Evolutionary conservation across 257 asterid species (phyloP).

Genomic region (Nicotiana otophora): DNA sequence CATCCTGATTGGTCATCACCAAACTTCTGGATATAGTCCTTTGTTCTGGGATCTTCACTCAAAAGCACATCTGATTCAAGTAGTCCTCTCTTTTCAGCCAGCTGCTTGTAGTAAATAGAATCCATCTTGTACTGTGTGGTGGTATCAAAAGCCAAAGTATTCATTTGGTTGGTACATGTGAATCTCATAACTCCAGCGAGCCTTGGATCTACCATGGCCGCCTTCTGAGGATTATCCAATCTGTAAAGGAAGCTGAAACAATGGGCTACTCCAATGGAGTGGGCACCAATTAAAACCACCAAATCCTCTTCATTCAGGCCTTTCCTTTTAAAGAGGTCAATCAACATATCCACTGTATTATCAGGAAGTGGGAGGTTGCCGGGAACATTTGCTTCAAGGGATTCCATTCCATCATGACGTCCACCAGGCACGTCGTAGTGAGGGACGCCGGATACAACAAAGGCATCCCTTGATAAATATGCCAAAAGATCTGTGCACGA

Average conservation of each 20-base stretch:
- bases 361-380: slow-evolving; percentile 36
- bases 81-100: slow-evolving; percentile 35
- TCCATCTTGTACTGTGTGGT: slow-evolving; percentile 53
- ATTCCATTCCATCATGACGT: slow-evolving; percentile 39
- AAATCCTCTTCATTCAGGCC: slow-evolving; percentile 48
- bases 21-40: slow-evolving; percentile 23
- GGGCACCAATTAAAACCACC: slow-evolving; percentile 52
- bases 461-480: slow-evolving; percentile 45
- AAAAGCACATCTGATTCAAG: slow-evolving; percentile 50
- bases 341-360: slow-evolving; percentile 15
- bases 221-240: slow-evolving; percentile 22
- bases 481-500: slow-evolving; percentile 62
- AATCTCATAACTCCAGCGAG: slow-evolving; percentile 28
- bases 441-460: slow-evolving; percentile 44
- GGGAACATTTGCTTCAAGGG: slow-evolving; percentile 35
- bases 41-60: slow-evolving; percentile 28
- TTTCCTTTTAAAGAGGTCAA: slow-evolving; percentile 29
- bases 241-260: slow-evolving; percentile 31
- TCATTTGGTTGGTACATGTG: slow-evolving; percentile 22
- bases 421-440: slow-evolving; percentile 33
- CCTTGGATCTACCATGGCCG: slow-evolving; percentile 30
- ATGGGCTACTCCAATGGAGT: slow-evolving; percentile 55
- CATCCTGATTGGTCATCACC: slow-evolving; percentile 43
- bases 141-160: slow-evolving; percentile 40
- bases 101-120: slow-evolving; percentile 41